Conservation (phyloP, 306 rosid species). For the Citrullus mucosospermus region DNA sequence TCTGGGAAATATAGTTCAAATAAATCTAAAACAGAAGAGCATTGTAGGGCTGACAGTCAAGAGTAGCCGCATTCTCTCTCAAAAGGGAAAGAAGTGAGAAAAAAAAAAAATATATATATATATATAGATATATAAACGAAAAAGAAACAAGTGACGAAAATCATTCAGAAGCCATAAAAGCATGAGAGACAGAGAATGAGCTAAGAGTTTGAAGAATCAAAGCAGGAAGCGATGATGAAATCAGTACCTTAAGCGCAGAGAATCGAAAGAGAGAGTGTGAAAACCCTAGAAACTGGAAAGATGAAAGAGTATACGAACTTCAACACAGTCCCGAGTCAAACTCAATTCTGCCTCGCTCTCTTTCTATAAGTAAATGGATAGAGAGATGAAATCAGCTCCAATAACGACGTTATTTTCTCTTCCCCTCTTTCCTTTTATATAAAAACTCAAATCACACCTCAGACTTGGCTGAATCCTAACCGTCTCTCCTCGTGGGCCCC, state of each 20-base stretch:
- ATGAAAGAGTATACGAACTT: background rate
- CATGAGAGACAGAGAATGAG: background rate
- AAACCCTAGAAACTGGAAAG: constrained; percentile 2
- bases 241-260: background rate
- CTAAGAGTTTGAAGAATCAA: background rate
- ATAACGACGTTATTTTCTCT: background rate
- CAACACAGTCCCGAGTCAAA: background rate
- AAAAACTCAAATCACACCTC: background rate
- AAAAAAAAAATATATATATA: background rate
- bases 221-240: background rate
- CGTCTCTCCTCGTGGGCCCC: background rate
- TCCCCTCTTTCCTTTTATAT: background rate
- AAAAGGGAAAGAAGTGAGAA: background rate
- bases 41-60: background rate
- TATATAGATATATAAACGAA: no score
- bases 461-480: background rate
- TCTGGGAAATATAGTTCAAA: background rate
- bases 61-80: background rate
- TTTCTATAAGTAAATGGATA: background rate
- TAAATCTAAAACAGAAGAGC: background rate
- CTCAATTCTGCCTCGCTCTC: background rate
- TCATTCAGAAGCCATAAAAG: background rate
- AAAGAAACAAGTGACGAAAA: background rate
- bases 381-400: constrained; percentile 1
- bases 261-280: background rate